phyloP scores from a whole-genome alignment of 306 rosid species.

The Malus sieversii region DNA sequence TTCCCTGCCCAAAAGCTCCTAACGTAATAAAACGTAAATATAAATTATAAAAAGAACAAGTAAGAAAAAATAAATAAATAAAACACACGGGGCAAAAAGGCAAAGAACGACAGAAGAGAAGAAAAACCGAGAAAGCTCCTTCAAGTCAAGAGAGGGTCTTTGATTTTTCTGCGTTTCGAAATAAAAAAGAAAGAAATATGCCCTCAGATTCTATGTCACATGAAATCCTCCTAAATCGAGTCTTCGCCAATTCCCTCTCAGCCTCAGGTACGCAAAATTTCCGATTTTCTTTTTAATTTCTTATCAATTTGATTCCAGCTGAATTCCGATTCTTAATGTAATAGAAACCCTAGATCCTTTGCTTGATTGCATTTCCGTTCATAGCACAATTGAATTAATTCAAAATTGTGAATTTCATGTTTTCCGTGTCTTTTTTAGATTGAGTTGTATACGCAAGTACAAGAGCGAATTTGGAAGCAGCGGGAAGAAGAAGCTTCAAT shows the following conservation, averaged over 20 bases:
- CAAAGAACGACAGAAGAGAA: background rate
- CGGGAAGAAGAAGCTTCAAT: conserved; percentile 15
- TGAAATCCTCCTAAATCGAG: background rate
- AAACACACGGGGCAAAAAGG: background rate
- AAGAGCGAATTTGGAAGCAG: background rate
- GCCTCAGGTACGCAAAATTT: conserved; percentile 35
- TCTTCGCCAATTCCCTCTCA: background rate
- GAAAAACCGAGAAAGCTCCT: background rate
- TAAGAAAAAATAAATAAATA: background rate
- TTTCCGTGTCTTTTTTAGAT: background rate
- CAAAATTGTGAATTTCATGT: background rate
- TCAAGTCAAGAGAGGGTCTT: conserved; percentile 10
- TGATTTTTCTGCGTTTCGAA: background rate
- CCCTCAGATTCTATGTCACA: background rate
- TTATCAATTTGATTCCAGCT: background rate
- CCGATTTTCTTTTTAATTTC: background rate
- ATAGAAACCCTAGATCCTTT: conserved; percentile 41
- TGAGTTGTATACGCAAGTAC: conserved; percentile 12
- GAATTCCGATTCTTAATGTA: conserved; percentile 7
- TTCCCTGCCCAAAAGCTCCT: background rate
- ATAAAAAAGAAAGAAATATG: too few relatives aligned
- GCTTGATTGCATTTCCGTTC: conserved; percentile 11
- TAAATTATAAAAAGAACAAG: background rate
- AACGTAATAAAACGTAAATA: background rate
- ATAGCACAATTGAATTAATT: background rate